Conservation (phyloP, 148 eudicot genomes). For the Diospyros kaki region DNA sequence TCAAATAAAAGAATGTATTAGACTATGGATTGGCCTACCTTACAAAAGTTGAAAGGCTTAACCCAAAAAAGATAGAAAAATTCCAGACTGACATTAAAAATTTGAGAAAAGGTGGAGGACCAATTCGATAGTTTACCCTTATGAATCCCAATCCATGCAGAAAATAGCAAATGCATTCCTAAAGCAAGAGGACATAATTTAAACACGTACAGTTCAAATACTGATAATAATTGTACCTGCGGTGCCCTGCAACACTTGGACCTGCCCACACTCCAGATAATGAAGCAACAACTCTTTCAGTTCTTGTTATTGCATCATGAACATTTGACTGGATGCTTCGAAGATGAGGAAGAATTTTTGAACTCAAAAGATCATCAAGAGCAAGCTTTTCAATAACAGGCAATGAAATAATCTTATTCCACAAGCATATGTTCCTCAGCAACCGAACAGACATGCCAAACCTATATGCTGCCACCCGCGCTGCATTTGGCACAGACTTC, state of each 20-base stretch:
- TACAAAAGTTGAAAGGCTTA: too few species aligned
- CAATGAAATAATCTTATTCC: constrained; percentile 73
- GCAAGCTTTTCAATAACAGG: constrained; percentile 76
- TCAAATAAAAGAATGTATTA: too few species aligned
- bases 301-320: constrained; percentile 77
- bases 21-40: too few species aligned
- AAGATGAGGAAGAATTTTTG: constrained; percentile 84
- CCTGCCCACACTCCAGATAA: constrained; percentile 80
- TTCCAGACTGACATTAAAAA: too few species aligned
- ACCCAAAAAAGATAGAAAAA: too few species aligned
- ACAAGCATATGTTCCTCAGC: constrained; percentile 81
- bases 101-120: too few species aligned
- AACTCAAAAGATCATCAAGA: constrained; percentile 68
- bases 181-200: not conserved
- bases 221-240: constrained; percentile 42
- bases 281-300: constrained; percentile 77
- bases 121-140: too few species aligned
- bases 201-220: not conserved
- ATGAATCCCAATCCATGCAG: not conserved
- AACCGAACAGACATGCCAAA: constrained; percentile 85
- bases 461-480: constrained; percentile 75
- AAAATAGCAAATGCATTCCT: not conserved
- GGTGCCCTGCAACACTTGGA: constrained; percentile 52
- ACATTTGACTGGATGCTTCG: constrained; percentile 64
- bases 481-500: constrained; percentile 85